Evolutionary conservation across 140 eudicot species (phyloP).

Genomic region (Bidens hawaiensis): DNA sequence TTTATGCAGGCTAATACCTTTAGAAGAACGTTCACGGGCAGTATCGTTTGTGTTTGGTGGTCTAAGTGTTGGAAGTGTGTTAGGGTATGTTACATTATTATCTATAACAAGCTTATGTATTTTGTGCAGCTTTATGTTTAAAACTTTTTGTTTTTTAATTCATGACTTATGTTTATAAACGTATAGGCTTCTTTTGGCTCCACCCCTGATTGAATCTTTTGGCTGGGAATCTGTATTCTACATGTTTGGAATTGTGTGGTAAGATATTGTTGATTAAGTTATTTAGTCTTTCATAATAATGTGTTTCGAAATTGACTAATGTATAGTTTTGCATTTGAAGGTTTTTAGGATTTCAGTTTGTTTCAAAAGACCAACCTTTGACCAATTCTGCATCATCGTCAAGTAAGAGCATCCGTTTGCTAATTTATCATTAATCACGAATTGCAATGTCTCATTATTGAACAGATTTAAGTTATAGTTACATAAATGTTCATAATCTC

Average conservation of each 20-base stretch:
- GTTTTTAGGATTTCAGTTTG: slow-evolving; percentile 87
- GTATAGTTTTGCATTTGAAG: slow-evolving; percentile 40
- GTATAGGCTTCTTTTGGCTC: slow-evolving; percentile 96
- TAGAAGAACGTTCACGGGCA: slow-evolving; percentile 95
- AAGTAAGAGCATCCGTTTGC: slow-evolving; percentile 38
- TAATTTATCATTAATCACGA: background rate
- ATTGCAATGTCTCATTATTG: background rate
- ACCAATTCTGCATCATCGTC: slow-evolving; percentile 36
- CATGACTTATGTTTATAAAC: slow-evolving; percentile 4
- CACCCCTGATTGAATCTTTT: slow-evolving; percentile 76
- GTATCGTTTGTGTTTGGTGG: slow-evolving; percentile 99
- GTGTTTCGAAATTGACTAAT: slow-evolving; percentile 7
- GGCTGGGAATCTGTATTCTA: slow-evolving; percentile 99
- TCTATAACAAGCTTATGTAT: background rate
- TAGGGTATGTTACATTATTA: slow-evolving; percentile 56
- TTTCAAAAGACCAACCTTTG: slow-evolving; percentile 59
- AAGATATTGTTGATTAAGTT: slow-evolving; percentile 24
- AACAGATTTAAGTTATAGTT: background rate
- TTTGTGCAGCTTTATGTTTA: background rate
- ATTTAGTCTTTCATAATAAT: background rate
- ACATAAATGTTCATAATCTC: background rate
- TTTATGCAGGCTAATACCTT: slow-evolving; percentile 65
- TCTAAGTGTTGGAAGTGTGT: slow-evolving; percentile 89
- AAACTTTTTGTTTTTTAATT: background rate
- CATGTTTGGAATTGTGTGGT: slow-evolving; percentile 93